Evolutionary conservation across 768 basidiomycete genomes (phyloP), one percentile per base, ranked within the genome.

Genomic region (Boletellus ananiceps): DNA sequence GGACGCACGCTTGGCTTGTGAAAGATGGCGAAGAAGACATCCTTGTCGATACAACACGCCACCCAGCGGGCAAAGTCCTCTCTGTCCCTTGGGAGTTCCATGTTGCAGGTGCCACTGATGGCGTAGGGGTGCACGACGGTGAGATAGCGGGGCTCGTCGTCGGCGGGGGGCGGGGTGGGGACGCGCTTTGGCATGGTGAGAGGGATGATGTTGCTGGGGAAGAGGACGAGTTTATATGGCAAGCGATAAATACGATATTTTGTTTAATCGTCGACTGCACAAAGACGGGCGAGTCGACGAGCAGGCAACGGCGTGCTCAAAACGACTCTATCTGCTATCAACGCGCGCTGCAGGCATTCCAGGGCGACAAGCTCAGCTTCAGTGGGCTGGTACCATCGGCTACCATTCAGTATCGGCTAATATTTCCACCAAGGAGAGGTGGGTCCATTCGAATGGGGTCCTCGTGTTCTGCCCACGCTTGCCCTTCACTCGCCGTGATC

Each of bases 111-210:
- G 0, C 67, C 62, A 2, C 57, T 57, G 47, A 58, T 60, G 0
- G 75, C 75, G 48, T 74, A 78, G 0, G 76, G 77, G 34, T 70
- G 51, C 1, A 73, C 69, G 54, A 78, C 70, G n/a, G 72, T 69
- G 6, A 78, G 59, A 51, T 73, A 77, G 33, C 64, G 59, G 0
- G 75, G 74, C 42, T 74, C 77, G 31, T 77, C 75, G 31, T 74
- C 69, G 7, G 57, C 57, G 9, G 73, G 73, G 8, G 71, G 72
- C 1, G 74, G 76, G 3, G 76, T 75, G 35, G 58, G 49, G 4
- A 62, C 46, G 13, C 76, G 74, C 56, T 75, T 74, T 1, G 70
- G 70, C 76, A 76, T 63, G 57, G 33, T 60, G 49, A 52, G 40
- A 1, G 25, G 39, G 43, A 34, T 12, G 27, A 55, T 19, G 32